Percentiles rank a stretch among this genome's conserved stretches.
phyloP scores from a whole-genome alignment of 23 red algal species.

The Gracilaria vermiculophylla region DNA sequence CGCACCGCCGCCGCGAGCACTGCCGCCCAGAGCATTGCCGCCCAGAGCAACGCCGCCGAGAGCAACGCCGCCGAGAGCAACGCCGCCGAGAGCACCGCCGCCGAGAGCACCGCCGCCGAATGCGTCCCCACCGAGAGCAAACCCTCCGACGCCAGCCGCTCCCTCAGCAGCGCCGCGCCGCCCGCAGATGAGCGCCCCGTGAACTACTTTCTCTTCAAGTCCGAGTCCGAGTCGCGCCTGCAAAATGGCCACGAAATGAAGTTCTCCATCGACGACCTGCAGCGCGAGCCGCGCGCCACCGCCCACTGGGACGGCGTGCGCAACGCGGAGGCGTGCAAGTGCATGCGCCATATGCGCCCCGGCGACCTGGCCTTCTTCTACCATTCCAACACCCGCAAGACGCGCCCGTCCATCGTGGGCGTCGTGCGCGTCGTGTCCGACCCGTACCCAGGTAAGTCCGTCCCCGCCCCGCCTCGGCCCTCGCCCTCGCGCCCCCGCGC shows the following conservation, averaged over 20 bases:
- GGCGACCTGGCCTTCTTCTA: slow-evolving; percentile 95
- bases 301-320: slow-evolving; percentile 93
- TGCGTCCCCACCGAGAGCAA: too few relatives aligned
- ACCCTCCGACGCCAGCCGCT: not conserved
- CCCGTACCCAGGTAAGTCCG: slow-evolving; percentile 66
- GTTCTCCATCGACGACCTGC: slow-evolving; percentile 89
- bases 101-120: too few relatives aligned
- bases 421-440: slow-evolving; percentile 68
- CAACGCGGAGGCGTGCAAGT: slow-evolving; percentile 88
- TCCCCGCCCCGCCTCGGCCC: not conserved
- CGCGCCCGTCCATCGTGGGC: slow-evolving; percentile 64
- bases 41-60: too few relatives aligned
- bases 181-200: not conserved
- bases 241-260: slow-evolving; percentile 68
- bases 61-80: too few relatives aligned
- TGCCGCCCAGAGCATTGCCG: too few relatives aligned
- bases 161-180: not conserved
- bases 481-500: not conserved
- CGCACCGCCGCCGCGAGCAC: too few relatives aligned
- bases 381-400: slow-evolving; percentile 87
- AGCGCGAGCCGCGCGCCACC: slow-evolving; percentile 22
- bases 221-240: slow-evolving; percentile 71
- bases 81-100: too few relatives aligned
- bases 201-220: slow-evolving; percentile 82
- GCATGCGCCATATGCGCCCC: slow-evolving; percentile 63